Conservation (phyloP, 2,329 filamentous ascomycete species). For the Thelonectria olida region DNA sequence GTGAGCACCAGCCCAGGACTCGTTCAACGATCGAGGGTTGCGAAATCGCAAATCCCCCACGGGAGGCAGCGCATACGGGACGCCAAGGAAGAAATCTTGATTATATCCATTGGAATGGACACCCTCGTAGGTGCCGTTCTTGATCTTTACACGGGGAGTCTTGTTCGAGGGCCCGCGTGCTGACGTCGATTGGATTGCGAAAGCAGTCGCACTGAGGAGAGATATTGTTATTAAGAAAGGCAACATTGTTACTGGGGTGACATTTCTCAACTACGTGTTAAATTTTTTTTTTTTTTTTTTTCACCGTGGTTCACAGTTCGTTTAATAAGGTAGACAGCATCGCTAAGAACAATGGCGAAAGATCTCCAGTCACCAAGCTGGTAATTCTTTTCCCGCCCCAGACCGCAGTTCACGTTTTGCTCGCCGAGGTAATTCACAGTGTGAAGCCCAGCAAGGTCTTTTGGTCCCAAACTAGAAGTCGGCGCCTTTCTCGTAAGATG, state of each 20-base stretch:
- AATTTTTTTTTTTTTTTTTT: too few species aligned
- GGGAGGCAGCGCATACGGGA: slow-evolving; percentile 10
- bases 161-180: background rate
- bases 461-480: background rate
- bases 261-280: too few species aligned
- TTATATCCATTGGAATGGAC: background rate
- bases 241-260: background rate
- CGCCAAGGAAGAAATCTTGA: slow-evolving; percentile 11
- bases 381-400: slow-evolving; percentile 6
- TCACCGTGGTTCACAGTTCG: too few species aligned
- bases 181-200: background rate
- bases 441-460: background rate
- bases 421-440: background rate
- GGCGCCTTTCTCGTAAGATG: background rate
- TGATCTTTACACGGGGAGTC: background rate
- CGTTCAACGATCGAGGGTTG: slow-evolving; percentile 9
- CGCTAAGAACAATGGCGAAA: too few species aligned
- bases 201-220: background rate
- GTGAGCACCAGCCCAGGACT: background rate
- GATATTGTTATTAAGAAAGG: background rate
- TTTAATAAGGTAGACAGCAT: too few species aligned
- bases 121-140: slow-evolving; percentile 10
- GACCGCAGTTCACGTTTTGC: background rate
- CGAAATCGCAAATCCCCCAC: slow-evolving; percentile 6
- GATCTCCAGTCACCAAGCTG: background rate